Conservation (phyloP, 148 eudicot genomes). For the Silene latifolia region DNA sequence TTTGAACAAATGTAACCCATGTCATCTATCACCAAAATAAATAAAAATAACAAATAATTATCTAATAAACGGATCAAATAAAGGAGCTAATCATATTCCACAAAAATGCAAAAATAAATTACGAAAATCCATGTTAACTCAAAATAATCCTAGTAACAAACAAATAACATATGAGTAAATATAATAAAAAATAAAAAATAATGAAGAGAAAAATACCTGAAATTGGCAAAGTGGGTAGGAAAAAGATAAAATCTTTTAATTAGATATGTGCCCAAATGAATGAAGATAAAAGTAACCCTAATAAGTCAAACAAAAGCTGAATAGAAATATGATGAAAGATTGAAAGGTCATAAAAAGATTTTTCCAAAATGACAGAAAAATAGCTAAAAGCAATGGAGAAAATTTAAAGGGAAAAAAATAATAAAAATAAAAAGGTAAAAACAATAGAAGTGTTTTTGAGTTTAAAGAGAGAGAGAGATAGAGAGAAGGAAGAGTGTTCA, state of each 20-base stretch:
- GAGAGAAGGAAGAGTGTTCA: slow-evolving; percentile 1
- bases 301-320: slow-evolving; percentile 37
- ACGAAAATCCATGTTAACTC: not conserved
- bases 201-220: slow-evolving; percentile 22
- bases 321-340: slow-evolving; percentile 30
- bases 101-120: not conserved
- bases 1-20: not conserved
- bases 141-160: not conserved
- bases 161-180: not conserved
- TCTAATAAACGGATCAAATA: slow-evolving; percentile 6
- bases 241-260: slow-evolving; percentile 32
- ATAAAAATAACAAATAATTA: not conserved
- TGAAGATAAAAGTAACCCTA: slow-evolving; percentile 14
- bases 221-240: slow-evolving; percentile 17
- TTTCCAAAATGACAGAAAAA: slow-evolving; percentile 19
- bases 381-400: slow-evolving; percentile 6
- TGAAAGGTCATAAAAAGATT: slow-evolving; percentile 23
- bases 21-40: not conserved
- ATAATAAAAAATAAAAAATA: not conserved
- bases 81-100: slow-evolving; percentile 1
- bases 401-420: not conserved
- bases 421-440: not conserved
- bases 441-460: slow-evolving; percentile 16
- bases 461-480: slow-evolving; percentile 15
- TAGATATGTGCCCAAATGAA: slow-evolving; percentile 5